Conservation (phyloP, 2,329 filamentous ascomycete genomes). For the Paraphoma chrysanthemicola region DNA sequence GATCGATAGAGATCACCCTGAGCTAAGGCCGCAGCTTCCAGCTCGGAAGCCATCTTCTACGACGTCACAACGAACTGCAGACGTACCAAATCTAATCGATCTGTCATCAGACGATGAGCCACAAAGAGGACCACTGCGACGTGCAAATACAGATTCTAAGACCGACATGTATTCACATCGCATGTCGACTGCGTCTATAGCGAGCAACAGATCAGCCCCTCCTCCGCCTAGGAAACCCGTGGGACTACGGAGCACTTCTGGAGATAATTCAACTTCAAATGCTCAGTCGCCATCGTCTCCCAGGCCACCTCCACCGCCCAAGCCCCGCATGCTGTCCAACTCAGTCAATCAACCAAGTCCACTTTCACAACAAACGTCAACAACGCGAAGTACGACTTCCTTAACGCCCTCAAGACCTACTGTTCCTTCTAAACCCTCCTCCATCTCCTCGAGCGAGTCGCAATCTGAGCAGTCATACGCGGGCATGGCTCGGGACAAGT, state of each 20-base stretch:
- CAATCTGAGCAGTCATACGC: conserved; percentile 42
- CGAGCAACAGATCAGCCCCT: conserved; percentile 40
- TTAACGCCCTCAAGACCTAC: conserved; percentile 43
- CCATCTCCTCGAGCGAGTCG: conserved; percentile 23
- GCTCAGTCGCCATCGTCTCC: conserved; percentile 31
- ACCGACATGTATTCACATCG: conserved; percentile 17
- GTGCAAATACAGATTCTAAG: conserved; percentile 36
- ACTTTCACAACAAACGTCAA: conserved; percentile 31
- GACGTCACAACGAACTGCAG: conserved; percentile 29
- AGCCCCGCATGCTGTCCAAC: conserved; percentile 38
- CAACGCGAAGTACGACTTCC: conserved; percentile 30
- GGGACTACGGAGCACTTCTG: conserved; percentile 49
- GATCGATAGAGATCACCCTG: conserved; percentile 45
- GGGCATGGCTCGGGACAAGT: conserved; percentile 47
- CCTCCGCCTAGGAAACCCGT: conserved; percentile 42
- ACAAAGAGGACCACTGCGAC: conserved; percentile 24
- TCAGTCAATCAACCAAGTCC: conserved; percentile 35
- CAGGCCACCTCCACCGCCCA: conserved; percentile 40
- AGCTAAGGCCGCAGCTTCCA: conserved; percentile 45
- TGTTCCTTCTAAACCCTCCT: conserved; percentile 30
- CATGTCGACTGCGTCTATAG: conserved; percentile 20
- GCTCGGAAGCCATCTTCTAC: conserved; percentile 28
- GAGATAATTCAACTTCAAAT: conserved; percentile 22
- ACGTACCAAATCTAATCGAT: conserved; percentile 54
- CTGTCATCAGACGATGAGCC: conserved; percentile 54